Conservation (phyloP, 129 eudicot genomes). For the Flaveria ramosissima region DNA sequence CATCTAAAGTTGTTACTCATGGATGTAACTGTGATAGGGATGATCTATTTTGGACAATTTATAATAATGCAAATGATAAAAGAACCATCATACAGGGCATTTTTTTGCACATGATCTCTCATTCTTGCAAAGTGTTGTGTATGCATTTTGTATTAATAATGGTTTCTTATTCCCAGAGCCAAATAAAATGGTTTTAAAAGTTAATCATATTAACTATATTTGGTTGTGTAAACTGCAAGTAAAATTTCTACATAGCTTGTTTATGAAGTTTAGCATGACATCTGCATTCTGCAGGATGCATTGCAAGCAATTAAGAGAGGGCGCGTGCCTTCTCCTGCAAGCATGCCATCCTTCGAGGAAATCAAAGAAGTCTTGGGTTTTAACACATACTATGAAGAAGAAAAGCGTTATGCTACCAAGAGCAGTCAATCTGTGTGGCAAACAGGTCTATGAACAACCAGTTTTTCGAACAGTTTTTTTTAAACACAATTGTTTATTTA, state of each 20-base stretch:
- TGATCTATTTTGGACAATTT: background rate
- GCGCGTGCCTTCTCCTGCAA: slow-evolving; percentile 86
- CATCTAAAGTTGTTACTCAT: too few species aligned
- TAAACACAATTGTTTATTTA: background rate
- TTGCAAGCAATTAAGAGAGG: slow-evolving; percentile 78
- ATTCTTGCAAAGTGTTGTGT: slow-evolving; percentile 3
- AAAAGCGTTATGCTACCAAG: slow-evolving; percentile 62
- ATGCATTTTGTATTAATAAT: background rate
- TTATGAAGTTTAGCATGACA: slow-evolving; percentile 19
- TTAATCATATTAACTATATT: background rate
- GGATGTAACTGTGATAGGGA: background rate
- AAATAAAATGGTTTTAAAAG: background rate
- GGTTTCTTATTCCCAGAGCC: background rate
- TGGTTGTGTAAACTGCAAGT: slow-evolving; percentile 4
- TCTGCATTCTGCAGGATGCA: slow-evolving; percentile 80
- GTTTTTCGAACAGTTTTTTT: slow-evolving; percentile 6
- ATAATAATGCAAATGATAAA: background rate
- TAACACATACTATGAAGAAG: slow-evolving; percentile 79
- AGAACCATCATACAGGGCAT: background rate
- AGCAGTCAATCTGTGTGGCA: slow-evolving; percentile 44
- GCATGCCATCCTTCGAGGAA: slow-evolving; percentile 97
- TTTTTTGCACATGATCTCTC: background rate
- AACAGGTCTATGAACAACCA: slow-evolving; percentile 44
- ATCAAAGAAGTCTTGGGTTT: slow-evolving; percentile 82
- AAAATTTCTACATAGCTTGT: background rate